A percentile compares a stretch with the other conserved stretches of the same genome.
phyloP scores from a whole-genome alignment of 768 basidiomycete genomes.

The Phanerochaete sordida region DNA sequence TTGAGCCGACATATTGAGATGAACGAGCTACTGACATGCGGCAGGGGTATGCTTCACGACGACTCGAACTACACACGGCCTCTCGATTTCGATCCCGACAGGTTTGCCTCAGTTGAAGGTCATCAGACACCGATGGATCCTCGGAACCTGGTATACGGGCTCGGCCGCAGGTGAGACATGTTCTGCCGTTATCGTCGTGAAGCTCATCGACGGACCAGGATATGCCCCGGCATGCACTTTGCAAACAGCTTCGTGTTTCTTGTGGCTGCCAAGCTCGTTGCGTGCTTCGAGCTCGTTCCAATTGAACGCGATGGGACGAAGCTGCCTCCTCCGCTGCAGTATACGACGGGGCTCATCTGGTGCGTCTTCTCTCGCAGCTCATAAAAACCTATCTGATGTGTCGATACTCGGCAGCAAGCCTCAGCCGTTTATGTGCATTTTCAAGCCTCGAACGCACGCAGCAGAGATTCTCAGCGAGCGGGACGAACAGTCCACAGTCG shows the following conservation, averaged over 20 bases:
- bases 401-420: background rate
- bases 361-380: background rate
- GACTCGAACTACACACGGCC: constrained; percentile 44
- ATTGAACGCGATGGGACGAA: background rate
- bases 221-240: constrained; percentile 7
- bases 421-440: background rate
- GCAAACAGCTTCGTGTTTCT: constrained; percentile 5
- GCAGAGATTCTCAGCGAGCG: background rate
- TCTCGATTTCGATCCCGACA: constrained; percentile 43
- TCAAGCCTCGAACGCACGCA: background rate
- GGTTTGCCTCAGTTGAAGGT: constrained; percentile 23
- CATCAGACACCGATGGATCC: background rate
- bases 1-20: background rate
- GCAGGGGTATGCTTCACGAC: constrained; percentile 34
- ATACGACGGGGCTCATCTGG: background rate
- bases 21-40: background rate
- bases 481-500: background rate
- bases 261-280: background rate
- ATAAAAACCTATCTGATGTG: background rate
- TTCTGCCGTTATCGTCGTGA: too few species aligned
- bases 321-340: background rate
- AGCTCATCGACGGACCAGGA: too few species aligned
- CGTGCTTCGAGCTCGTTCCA: background rate
- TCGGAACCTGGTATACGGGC: background rate
- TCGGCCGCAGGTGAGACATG: background rate